These are phyloP conservation scores for Lachancea lanzarotensis DNA, from an alignment of 805 yeast genomes.

Conservation along the genomic window DNA sequence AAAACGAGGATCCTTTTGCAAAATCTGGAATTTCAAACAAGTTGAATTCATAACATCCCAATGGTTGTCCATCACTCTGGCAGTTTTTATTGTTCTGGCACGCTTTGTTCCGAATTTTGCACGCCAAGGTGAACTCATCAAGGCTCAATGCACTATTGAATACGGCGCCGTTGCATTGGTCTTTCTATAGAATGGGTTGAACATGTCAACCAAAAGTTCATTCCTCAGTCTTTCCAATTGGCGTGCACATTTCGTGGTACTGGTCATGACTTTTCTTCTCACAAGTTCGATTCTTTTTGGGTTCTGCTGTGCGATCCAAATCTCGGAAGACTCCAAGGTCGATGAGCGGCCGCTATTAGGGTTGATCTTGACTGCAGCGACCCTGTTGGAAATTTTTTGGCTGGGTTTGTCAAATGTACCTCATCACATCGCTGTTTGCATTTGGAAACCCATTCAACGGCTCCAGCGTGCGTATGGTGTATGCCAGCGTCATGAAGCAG, in stretches of 20 bases:
- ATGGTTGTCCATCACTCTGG: slow-evolving; percentile 75
- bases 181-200: slow-evolving; percentile 73
- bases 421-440: slow-evolving; percentile 47
- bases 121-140: slow-evolving; percentile 69
- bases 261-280: slow-evolving; percentile 61
- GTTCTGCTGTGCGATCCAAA: slow-evolving; percentile 57
- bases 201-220: slow-evolving; percentile 62
- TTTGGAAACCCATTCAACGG: slow-evolving; percentile 77
- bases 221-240: slow-evolving; percentile 59
- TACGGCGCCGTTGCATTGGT: slow-evolving; percentile 86
- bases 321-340: slow-evolving; percentile 51
- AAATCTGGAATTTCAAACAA: background rate
- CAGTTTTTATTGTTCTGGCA: slow-evolving; percentile 68
- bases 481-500: slow-evolving; percentile 78
- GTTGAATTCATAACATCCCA: slow-evolving; percentile 30
- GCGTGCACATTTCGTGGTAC: slow-evolving; percentile 75
- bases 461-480: slow-evolving; percentile 46
- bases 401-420: slow-evolving; percentile 76
- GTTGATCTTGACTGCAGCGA: slow-evolving; percentile 71
- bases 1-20: background rate
- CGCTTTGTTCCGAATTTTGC: slow-evolving; percentile 78
- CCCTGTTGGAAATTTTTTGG: slow-evolving; percentile 74
- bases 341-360: slow-evolving; percentile 78
- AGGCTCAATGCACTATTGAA: slow-evolving; percentile 69
- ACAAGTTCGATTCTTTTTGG: slow-evolving; percentile 71